Conservation (phyloP, 2,329 filamentous ascomycete species). For the Parafenestella ontariensis region DNA sequence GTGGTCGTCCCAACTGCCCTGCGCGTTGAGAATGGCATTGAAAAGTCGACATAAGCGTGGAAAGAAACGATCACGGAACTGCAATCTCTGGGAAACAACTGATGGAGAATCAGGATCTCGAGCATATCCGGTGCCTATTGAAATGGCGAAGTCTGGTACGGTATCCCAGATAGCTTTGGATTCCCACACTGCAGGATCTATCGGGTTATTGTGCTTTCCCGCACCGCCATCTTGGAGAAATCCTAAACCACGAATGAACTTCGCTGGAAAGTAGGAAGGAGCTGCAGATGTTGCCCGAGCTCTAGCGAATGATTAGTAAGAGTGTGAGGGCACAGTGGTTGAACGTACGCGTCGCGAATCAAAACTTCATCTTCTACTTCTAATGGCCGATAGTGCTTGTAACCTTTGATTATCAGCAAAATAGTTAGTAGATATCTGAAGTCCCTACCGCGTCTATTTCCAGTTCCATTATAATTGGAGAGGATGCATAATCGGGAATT, state of each 20-base stretch:
- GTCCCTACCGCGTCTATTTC: conserved; percentile 9
- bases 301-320: too few species aligned
- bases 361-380: conserved; percentile 11
- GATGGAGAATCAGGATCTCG: not conserved
- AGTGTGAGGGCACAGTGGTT: not conserved
- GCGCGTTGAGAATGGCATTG: conserved; percentile 14
- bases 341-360: conserved; percentile 16
- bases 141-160: conserved; percentile 12
- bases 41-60: conserved; percentile 13
- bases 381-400: conserved; percentile 14
- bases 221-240: conserved; percentile 15
- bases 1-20: conserved; percentile 15
- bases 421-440: not conserved
- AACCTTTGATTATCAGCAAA: conserved; percentile 13
- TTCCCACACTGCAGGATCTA: conserved; percentile 15
- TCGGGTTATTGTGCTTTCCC: conserved; percentile 19
- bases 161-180: conserved; percentile 17
- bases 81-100: conserved; percentile 6
- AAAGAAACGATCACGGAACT: conserved; percentile 16
- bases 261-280: conserved; percentile 19
- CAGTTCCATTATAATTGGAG: conserved; percentile 21
- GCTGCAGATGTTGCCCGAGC: conserved; percentile 18
- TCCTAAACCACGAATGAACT: conserved; percentile 18
- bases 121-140: conserved; percentile 16
- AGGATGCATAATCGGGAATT: conserved; percentile 17